Evolutionary conservation across 2,329 filamentous ascomycete genomes (phyloP), one percentile per base, ranked within the genome.

Genomic region (Hypoxylon sp.): DNA sequence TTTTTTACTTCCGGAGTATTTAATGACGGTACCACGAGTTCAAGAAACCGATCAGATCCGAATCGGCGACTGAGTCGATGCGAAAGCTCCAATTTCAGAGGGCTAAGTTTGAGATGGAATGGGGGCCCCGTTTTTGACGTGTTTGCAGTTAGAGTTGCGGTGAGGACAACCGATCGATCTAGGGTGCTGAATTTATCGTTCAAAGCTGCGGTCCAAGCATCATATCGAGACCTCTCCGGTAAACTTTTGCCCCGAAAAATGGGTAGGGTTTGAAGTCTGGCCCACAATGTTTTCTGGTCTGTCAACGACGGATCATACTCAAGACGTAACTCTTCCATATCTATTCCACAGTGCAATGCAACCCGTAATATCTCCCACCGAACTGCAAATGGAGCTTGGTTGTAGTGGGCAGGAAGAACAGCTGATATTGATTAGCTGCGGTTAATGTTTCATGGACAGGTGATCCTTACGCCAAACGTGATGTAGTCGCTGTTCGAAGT

Each of bases 11-110:
- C 69, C 15, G 73, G 76, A 2, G 79, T 59, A 0, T 74, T 50
- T 0, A 64, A 51, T 0, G 69, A 74, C 0, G 87, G 86, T 4
- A 88, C 76, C 4, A 80, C 71, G 0, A 89, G 59, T 55, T 89
- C 85, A 1, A 89, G 63, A 47, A 88, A 88, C 0, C 87, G 80
- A 65, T 89, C 86, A 0, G 81, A 74, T 0, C 87, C 86, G 65
- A 87, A 88, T 4, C 81, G 82, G 11, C 87, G 81, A 19, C 77
- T 76, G 0, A 89, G 72, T 1, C 87, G 82, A 71, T 87, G 80
- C 0, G 82, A 77, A 2, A 78, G 70, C 24, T 86, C 83, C 1
- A 87, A 70, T 8, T 75, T 78, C 1, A 88, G 69, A 0, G 84
- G 81, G 1, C 80, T 76, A 8, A 89, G 77, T 4, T 77, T 78